phyloP scores from a whole-genome alignment of 2,329 filamentous ascomycete species.

The Talaromyces rugulosus region DNA sequence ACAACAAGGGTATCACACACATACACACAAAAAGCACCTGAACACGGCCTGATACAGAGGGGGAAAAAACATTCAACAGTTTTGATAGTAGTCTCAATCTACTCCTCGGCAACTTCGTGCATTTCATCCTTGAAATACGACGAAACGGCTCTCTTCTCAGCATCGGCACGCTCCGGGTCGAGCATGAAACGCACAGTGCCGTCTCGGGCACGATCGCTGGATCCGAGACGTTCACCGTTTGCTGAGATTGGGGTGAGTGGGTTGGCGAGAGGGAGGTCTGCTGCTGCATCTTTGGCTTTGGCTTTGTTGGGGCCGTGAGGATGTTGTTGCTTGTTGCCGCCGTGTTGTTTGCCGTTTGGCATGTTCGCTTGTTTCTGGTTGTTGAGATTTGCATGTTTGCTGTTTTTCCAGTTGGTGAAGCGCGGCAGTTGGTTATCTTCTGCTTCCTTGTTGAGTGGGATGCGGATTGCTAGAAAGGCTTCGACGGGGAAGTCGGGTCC shows the following conservation, averaged over 20 bases:
- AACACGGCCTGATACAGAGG: background rate
- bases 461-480: conserved; percentile 79
- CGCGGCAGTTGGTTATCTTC: conserved; percentile 60
- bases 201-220: conserved; percentile 50
- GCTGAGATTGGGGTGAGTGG: conserved; percentile 45
- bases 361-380: conserved; percentile 1
- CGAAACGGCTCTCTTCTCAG: conserved; percentile 65
- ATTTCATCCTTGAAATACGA: conserved; percentile 71
- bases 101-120: conserved; percentile 56
- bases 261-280: conserved; percentile 4
- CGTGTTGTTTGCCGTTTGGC: background rate
- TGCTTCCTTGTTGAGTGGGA: conserved; percentile 77
- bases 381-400: background rate
- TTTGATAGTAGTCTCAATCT: background rate
- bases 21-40: conserved; percentile 1
- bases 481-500: conserved; percentile 70
- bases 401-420: conserved; percentile 53
- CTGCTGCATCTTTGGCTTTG: conserved; percentile 12
- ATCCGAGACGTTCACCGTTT: conserved; percentile 41
- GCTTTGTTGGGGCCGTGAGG: conserved; percentile 14
- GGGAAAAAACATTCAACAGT: background rate
- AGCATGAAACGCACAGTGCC: conserved; percentile 88
- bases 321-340: background rate
- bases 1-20: conserved; percentile 10
- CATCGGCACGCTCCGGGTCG: conserved; percentile 68